Conservation (phyloP, 306 rosid genomes). For the Datisca glomerata region DNA sequence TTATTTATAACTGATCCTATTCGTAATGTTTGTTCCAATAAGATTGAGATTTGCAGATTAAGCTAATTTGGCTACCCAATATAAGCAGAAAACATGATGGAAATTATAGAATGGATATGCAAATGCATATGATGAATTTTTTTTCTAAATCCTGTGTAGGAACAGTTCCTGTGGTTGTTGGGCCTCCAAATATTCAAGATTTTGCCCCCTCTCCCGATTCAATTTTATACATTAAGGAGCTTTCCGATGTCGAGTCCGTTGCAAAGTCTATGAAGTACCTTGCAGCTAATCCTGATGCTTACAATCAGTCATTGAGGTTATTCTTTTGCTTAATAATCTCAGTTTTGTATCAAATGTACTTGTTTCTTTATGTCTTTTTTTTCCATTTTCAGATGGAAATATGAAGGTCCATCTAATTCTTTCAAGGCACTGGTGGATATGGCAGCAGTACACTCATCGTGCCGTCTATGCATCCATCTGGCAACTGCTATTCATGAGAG, state of each 20-base stretch:
- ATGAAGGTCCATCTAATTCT: conserved; percentile 89
- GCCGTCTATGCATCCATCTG: conserved; percentile 97
- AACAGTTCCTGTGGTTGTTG: conserved; percentile 81
- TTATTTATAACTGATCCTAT: too few species aligned
- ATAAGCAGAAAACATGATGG: too few species aligned
- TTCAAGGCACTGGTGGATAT: conserved; percentile 97
- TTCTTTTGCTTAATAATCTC: too few species aligned
- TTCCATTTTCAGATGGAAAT: conserved; percentile 71
- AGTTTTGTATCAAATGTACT: too few species aligned
- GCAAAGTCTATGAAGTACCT: conserved; percentile 67
- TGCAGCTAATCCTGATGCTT: conserved; percentile 72
- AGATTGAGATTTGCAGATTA: too few species aligned
- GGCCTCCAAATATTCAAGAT: conserved; percentile 90
- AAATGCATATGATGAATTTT: background rate
- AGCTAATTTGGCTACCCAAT: too few species aligned
- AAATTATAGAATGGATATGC: background rate
- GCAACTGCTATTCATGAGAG: conserved; percentile 56
- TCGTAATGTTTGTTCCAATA: too few species aligned
- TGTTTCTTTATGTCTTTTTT: conserved; percentile 4
- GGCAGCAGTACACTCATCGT: conserved; percentile 98
- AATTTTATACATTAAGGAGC: conserved; percentile 57
- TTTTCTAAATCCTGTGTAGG: conserved; percentile 28
- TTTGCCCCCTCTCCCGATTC: conserved; percentile 72
- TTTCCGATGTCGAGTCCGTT: conserved; percentile 51
- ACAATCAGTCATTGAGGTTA: conserved; percentile 64